phyloP scores from a whole-genome alignment of 345 rosid genomes.

The Lepidium aucheri region DNA sequence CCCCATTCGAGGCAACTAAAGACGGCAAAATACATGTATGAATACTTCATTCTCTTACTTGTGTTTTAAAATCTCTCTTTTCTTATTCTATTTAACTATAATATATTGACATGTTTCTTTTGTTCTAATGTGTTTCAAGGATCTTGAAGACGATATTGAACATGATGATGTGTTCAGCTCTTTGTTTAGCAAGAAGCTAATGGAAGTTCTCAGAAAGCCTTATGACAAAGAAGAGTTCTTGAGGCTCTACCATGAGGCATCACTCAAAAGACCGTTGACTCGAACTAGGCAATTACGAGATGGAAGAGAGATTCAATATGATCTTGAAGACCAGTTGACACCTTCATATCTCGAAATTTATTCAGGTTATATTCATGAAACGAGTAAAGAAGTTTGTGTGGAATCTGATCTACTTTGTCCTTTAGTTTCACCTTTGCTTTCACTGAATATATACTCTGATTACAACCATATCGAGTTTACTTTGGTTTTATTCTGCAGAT shows the following conservation, averaged over 20 bases:
- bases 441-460: not conserved
- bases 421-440: not conserved
- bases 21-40: slow-evolving; percentile 19
- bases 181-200: slow-evolving; percentile 42
- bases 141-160: slow-evolving; percentile 24
- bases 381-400: no score
- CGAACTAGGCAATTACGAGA: slow-evolving; percentile 25
- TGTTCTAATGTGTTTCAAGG: slow-evolving; percentile 5
- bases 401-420: not conserved
- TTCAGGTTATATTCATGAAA: no score
- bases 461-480: not conserved
- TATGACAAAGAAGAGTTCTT: slow-evolving; percentile 34
- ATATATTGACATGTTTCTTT: not conserved
- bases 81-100: not conserved
- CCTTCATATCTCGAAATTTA: slow-evolving; percentile 47
- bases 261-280: slow-evolving; percentile 13
- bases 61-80: not conserved
- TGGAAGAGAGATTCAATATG: slow-evolving; percentile 24
- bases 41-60: slow-evolving; percentile 2
- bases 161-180: slow-evolving; percentile 18
- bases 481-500: slow-evolving; percentile 38
- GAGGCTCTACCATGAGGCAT: slow-evolving; percentile 22
- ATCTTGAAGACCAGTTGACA: not conserved
- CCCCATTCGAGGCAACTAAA: slow-evolving; percentile 36
- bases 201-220: slow-evolving; percentile 38